phyloP scores from a whole-genome alignment of 768 basidiomycete genomes.

The Fomitopsis serialis region DNA sequence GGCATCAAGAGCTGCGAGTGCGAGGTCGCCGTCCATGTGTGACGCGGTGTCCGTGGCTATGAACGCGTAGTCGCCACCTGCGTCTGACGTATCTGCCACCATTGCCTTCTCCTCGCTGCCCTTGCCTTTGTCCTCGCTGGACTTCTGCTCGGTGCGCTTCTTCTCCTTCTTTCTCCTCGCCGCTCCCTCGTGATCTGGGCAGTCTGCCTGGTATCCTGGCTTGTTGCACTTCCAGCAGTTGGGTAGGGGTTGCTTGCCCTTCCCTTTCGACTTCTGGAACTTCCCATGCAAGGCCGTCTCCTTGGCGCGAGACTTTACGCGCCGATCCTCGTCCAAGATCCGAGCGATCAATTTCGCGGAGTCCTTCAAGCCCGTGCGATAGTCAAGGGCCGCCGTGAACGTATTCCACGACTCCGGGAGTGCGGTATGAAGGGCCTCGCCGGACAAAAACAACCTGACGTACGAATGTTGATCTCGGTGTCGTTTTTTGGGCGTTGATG shows the following conservation, averaged over 20 bases:
- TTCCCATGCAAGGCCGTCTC: neutral
- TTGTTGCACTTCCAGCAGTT: slow-evolving; percentile 6
- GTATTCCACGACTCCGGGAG: slow-evolving; percentile 30
- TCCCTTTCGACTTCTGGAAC: neutral
- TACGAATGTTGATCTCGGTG: no score
- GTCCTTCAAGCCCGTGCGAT: neutral
- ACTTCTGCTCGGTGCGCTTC: neutral
- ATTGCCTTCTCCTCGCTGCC: slow-evolving; percentile 4
- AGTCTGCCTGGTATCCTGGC: slow-evolving; percentile 2
- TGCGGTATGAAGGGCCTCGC: no score
- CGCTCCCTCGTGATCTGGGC: slow-evolving; percentile 5
- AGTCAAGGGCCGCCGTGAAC: slow-evolving; percentile 14
- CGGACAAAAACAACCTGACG: no score
- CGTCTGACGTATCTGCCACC: neutral
- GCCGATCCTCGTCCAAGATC: slow-evolving; percentile 5
- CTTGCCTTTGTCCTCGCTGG: neutral
- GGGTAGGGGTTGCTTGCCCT: neutral
- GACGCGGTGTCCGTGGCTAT: neutral
- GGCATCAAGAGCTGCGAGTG: neutral
- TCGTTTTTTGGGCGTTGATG: no score
- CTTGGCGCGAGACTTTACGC: neutral
- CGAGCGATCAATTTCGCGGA: slow-evolving; percentile 13
- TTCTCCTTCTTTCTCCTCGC: neutral
- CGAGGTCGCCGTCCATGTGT: neutral
- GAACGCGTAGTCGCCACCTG: slow-evolving; percentile 3